Conservation (phyloP, 2,329 filamentous ascomycete species). For the Chaetomium olivaceum region DNA sequence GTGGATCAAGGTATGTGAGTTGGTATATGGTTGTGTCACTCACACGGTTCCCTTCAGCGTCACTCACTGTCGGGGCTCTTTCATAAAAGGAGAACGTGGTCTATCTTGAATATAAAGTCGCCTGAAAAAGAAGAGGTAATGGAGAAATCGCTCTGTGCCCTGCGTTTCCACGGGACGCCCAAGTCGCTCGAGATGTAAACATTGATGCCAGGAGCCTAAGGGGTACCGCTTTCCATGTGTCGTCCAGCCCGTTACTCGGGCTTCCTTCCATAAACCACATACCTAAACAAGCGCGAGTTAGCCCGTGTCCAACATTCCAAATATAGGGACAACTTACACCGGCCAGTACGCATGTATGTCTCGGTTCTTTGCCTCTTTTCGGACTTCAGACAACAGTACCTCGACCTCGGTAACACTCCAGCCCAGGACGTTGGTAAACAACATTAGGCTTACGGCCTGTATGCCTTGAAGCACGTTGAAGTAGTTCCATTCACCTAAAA, state of each 20-base stretch:
- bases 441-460: conserved; percentile 7
- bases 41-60: background rate
- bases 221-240: too few relatives aligned
- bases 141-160: background rate
- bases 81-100: background rate
- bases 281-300: background rate
- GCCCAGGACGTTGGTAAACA: conserved; percentile 20
- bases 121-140: background rate
- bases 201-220: background rate
- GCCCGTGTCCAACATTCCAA: too few relatives aligned
- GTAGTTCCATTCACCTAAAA: background rate
- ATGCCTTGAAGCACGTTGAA: conserved; percentile 1
- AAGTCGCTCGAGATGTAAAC: background rate
- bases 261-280: conserved; percentile 1
- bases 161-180: too few relatives aligned
- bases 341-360: conserved; percentile 20
- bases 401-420: conserved; percentile 25
- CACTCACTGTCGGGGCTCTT: background rate
- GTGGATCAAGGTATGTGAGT: background rate
- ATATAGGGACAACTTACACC: conserved; percentile 10
- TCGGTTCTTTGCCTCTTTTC: conserved; percentile 21
- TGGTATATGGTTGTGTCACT: background rate
- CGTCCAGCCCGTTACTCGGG: background rate
- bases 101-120: background rate
- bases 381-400: conserved; percentile 18